Base-by-base conservation (phyloP, 1,284 basidiomycete species). In the Melampsora americana region DNA sequence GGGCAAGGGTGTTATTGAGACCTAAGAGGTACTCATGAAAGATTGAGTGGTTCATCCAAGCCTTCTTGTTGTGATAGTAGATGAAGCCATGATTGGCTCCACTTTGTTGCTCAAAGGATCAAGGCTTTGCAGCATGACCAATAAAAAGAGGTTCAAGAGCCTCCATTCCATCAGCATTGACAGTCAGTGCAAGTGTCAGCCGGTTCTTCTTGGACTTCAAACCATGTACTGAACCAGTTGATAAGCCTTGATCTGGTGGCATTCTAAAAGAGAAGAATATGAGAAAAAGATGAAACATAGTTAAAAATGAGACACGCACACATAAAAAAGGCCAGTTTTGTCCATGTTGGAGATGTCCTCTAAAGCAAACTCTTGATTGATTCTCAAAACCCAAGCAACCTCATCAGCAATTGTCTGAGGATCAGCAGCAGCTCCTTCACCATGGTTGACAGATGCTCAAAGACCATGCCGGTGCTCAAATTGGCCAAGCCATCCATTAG, bases 261-360 rank as follows among this genome's bases (percentile, higher is more conserved):
- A 56, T 56, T 12, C 50, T 56, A 35, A 3, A 35, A 3, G 9
- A 35, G 35, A 35, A 35, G 9, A 9, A 35, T 35, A 35, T 35
- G 35, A 35, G 35, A 56, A 5, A 26, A 14, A 56, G 50, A 56
- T 50, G 50, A 56, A 26, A 56, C 3, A 56, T 2, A 56, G 18
- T 56, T 56, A 56, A 14, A 56, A 20, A 50, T 12, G n/a, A 50
- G n/a, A 50, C 11, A 50, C 12, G 46, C 46, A 50, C n/a, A n/a
- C 46, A 50, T 70, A 61, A 28, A 70, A 62, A 18, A 61, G 23
- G 2, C 69, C 69, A 26, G 68, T 69, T 18, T 69, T 50, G 30
- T 69, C 68, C 68, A 69, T 69, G 53, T 69, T 69, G 39, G 61
- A 70, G n/a, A 70, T 64, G 30, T 70, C 26, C 26, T 56, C 12